These are phyloP conservation scores for Pleurotus pulmonarius DNA, from an alignment of 768 basidiomycete genomes.

Conservation along the genomic window DNA sequence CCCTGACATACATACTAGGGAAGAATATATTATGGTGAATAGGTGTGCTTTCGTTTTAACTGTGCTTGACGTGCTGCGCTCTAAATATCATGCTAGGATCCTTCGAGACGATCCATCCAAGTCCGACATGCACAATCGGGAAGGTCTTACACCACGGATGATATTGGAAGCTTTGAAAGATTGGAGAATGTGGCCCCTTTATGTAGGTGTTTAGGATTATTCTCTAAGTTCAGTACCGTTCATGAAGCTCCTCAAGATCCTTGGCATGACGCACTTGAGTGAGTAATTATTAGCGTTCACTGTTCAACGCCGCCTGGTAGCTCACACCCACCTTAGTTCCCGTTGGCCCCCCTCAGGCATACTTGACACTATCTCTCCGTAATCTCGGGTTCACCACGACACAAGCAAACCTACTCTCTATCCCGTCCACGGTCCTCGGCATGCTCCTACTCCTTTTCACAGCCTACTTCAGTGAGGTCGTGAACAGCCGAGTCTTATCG, in stretches of 20 bases:
- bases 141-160: conserved; percentile 48
- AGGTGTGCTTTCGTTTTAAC: conserved; percentile 19
- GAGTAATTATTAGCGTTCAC: conserved; percentile 11
- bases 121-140: conserved; percentile 67
- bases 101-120: conserved; percentile 65
- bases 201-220: conserved; percentile 21
- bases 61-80: background rate
- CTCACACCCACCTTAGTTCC: conserved; percentile 36
- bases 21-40: conserved; percentile 64
- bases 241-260: conserved; percentile 13
- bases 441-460: conserved; percentile 42
- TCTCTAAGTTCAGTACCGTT: background rate
- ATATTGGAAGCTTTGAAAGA: conserved; percentile 55
- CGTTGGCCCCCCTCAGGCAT: conserved; percentile 53
- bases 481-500: conserved; percentile 52
- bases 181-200: conserved; percentile 66
- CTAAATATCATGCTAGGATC: conserved; percentile 25
- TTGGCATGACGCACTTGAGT: conserved; percentile 55
- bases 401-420: conserved; percentile 56
- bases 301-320: background rate
- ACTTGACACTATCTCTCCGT: conserved; percentile 62
- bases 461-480: conserved; percentile 48
- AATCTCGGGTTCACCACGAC: conserved; percentile 62
- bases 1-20: conserved; percentile 27
- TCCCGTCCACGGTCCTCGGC: conserved; percentile 55